Evolutionary conservation across 169 alveolate genomes (phyloP), one percentile per base, ranked within the genome.

Genomic region (Eimeria zaria): DNA sequence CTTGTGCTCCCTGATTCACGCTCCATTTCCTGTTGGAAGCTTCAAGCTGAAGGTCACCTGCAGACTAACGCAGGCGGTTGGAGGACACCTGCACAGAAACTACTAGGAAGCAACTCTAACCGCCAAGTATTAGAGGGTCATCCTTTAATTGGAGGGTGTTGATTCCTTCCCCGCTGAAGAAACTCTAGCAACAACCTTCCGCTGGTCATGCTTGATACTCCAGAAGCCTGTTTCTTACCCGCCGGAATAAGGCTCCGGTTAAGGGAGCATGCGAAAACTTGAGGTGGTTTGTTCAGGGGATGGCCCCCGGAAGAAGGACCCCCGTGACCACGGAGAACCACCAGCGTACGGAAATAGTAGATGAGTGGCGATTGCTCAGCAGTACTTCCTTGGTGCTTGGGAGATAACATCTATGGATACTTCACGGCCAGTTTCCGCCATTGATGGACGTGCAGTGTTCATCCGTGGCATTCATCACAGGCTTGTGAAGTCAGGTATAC

Each of bases 241-340:
- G 53, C 36, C 39, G 83, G 16, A 73, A 39, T 22, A 27, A 39
- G 55, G 33, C 33, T 39, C 18, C 51, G 53, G 53, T 73, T 33
- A 39, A 73, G 55, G 83, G 83, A 73, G 30, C 33, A 73, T 73
- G 83, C 55, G 83, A 73, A 73, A 12, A 22, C 55, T 36, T 73
- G 83, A 41, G 83, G 39, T 39, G 30, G 83, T 16, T 36, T 73
- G 55, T 41, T 73, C 83, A 18, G 83, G 83, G 83, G 88, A 67
- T 48, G 22, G 88, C 18, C 67, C 69, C 88, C 64, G 67, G 88
- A n/a, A n/a, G n/a, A 12, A 44, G 30, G 64, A 44, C n/a, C 27
- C 36, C 64, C 62, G 88, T 78, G 88, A 78, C 46, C 44, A 78
- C n/a, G 39, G 46, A 30, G 9, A 20, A 51, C 39, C 8, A 48